Percentiles rank a stretch among this genome's conserved stretches.
Evolutionary conservation across 2,329 filamentous ascomycete species (phyloP).

Genomic region (Didymella arachidicola): DNA sequence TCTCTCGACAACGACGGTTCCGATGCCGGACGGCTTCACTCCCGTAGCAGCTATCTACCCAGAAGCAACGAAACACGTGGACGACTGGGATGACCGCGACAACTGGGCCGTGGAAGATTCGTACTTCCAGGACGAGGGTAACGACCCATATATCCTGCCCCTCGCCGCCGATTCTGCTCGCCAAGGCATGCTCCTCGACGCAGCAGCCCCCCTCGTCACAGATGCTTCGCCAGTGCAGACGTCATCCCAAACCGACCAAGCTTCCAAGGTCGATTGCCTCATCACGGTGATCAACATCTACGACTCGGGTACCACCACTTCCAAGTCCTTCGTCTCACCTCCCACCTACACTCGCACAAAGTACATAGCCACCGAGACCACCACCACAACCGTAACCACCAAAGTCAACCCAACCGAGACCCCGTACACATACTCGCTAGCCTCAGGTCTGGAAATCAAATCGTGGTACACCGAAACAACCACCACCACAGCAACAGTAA

Average conservation of each 20-base stretch:
- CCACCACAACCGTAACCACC: conserved; percentile 9
- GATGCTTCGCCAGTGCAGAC: neutral
- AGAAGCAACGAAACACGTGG: conserved; percentile 15
- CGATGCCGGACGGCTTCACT: conserved; percentile 13
- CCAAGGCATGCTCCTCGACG: neutral
- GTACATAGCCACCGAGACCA: conserved; percentile 14
- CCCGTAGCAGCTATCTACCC: conserved; percentile 11
- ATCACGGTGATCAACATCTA: conserved; percentile 17
- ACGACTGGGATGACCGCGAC: conserved; percentile 13
- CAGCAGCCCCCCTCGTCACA: neutral
- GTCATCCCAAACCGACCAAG: neutral
- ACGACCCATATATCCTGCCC: neutral
- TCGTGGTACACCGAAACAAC: conserved; percentile 16
- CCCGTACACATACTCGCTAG: conserved; percentile 11
- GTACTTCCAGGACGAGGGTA: conserved; percentile 14
- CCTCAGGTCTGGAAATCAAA: conserved; percentile 4
- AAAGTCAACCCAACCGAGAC: conserved; percentile 16
- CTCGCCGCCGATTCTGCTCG: neutral
- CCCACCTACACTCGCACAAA: conserved; percentile 18
- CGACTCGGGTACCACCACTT: conserved; percentile 12
- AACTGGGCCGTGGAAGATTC: conserved; percentile 16
- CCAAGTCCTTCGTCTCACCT: conserved; percentile 11
- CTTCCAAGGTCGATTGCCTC: conserved; percentile 16
- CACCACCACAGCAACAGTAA: conserved; percentile 11
- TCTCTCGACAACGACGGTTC: conserved; percentile 4